phyloP scores from a whole-genome alignment of 305 asterid genomes.

The Solanum hybrid region DNA sequence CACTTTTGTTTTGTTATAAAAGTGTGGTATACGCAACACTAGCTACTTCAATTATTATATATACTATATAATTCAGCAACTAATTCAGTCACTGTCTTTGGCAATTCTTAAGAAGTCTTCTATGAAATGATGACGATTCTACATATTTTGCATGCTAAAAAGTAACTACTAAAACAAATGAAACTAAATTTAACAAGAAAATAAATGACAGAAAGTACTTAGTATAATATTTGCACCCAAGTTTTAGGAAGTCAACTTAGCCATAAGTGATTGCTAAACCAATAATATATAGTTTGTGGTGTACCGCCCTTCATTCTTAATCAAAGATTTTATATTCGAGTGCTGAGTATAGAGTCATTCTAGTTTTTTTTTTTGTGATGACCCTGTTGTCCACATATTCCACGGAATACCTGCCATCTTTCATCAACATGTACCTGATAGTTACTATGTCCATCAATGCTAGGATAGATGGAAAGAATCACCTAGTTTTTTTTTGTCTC shows the following conservation, averaged over 20 bases:
- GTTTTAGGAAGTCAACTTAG: neutral
- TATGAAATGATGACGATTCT: neutral
- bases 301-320: accelerated
- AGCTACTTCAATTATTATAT: neutral
- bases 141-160: neutral
- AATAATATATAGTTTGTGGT: neutral
- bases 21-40: neutral
- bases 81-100: neutral
- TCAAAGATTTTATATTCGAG: neutral
- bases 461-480: too few species aligned
- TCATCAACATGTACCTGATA: neutral
- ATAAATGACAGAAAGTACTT: neutral
- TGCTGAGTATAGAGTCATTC: neutral
- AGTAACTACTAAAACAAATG: neutral
- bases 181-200: neutral
- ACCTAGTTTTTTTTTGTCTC: too few species aligned
- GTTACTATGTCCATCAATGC: neutral
- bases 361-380: neutral
- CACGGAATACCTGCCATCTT: accelerated
- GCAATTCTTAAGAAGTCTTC: neutral
- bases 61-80: neutral
- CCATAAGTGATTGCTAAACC: neutral
- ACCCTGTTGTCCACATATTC: neutral
- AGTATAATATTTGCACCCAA: neutral
- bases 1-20: neutral